Evolutionary conservation across 371 early-diverging fungal species (phyloP), one percentile per base, ranked within the genome.

Genomic region (Lichtheimia hyalospora): DNA sequence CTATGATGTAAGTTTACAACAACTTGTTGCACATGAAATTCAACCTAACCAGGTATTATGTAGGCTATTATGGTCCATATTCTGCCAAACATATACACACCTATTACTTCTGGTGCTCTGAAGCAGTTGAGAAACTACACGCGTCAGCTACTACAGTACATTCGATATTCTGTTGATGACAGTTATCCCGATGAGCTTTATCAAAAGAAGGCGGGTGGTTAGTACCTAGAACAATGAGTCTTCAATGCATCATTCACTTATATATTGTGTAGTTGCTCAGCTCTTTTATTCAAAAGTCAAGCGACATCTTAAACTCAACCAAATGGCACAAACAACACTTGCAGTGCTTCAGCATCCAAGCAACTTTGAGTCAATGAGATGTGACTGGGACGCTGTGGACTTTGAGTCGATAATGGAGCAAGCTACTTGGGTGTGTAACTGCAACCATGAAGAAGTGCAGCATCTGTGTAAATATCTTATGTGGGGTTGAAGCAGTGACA

Each of bases 371-470:
- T 53, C 61, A 3, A 83, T 86, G 81, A 51, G 63, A 8, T 46
- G 43, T 7, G 84, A 84, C 24, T 86, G 85, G 84, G 70, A 76
- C 12, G 39, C 53, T 3, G 61, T 85, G 23, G 84, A 85, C 39
- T 63, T 85, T 54, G 79, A 70, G 7, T 63, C 63, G 25, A 64
- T 86, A 18, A 56, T 72, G 16, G 84, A 82, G 28, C 84, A 84
- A 53, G 75, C 79, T 5, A 55, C 70, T 15, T 85, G 84, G 85
- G 68, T 83, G 15, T 78, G 80, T 57, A 81, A 80, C 53, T 85
- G 85, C 55, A 66, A 72, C 12, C 61, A 58, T 6, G 51, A 41
- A 3, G 73, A 81, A 21, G 58, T 86, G 18, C 61, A 64, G 53
- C 57, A 66, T 49, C 69, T 70, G 4, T 57, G 81, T 79, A 72